Conservation (phyloP, 768 basidiomycete genomes). For the Leucocoprinus birnbaumii region DNA sequence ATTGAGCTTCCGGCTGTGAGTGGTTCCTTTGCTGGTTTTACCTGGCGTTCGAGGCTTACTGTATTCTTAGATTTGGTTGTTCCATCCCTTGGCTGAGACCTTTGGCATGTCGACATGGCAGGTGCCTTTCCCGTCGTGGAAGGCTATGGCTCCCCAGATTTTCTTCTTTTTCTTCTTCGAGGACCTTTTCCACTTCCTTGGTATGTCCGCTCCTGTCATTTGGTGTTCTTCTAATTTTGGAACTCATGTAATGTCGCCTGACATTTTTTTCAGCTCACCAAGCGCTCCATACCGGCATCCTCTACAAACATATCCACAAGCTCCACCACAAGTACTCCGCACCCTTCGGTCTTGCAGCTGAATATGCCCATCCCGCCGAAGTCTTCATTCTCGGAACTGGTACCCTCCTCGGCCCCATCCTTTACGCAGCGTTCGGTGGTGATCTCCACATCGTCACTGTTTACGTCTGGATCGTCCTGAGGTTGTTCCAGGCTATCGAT, state of each 20-base stretch:
- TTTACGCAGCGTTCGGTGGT: slow-evolving; percentile 74
- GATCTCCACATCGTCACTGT: slow-evolving; percentile 91
- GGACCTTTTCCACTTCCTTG: slow-evolving; percentile 92
- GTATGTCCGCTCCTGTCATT: slow-evolving; percentile 32
- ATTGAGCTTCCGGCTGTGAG: slow-evolving; percentile 87
- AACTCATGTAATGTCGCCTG: not conserved
- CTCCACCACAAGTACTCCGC: slow-evolving; percentile 97
- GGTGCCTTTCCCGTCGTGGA: slow-evolving; percentile 82
- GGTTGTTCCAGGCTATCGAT: slow-evolving; percentile 96
- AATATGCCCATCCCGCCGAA: slow-evolving; percentile 97
- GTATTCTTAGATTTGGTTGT: slow-evolving; percentile 70
- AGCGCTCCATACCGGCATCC: slow-evolving; percentile 75
- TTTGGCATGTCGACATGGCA: slow-evolving; percentile 92
- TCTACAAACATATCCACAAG: slow-evolving; percentile 95
- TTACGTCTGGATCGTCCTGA: slow-evolving; percentile 90
- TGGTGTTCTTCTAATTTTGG: slow-evolving; percentile 1
- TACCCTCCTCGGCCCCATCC: slow-evolving; percentile 83
- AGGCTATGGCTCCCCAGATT: slow-evolving; percentile 72
- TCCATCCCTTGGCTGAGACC: slow-evolving; percentile 85
- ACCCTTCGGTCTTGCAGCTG: slow-evolving; percentile 95
- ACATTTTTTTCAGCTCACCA: slow-evolving; percentile 65
- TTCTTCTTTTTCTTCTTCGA: slow-evolving; percentile 93
- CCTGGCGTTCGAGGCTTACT: not conserved
- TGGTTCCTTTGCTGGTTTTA: slow-evolving; percentile 12
- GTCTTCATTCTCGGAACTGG: slow-evolving; percentile 93